These are phyloP conservation scores for Acaromyces ingoldii DNA, from an alignment of 1,284 basidiomycete genomes.

Conservation along the genomic window DNA sequence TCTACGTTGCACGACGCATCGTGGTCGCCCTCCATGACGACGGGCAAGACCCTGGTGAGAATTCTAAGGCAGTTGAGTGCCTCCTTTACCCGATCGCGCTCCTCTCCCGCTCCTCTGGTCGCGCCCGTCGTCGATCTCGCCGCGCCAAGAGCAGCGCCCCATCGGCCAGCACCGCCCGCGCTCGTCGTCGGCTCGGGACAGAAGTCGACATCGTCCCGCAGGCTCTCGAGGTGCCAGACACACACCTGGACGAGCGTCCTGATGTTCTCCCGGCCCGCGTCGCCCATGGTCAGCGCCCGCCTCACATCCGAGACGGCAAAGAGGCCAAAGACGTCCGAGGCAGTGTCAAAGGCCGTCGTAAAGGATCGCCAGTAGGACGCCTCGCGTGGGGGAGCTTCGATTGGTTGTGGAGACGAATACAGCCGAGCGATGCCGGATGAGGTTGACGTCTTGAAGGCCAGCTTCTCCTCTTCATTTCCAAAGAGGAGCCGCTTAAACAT, in stretches of 20 bases:
- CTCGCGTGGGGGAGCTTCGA: constrained; percentile 36
- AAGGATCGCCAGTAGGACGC: constrained; percentile 36
- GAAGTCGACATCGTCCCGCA: constrained; percentile 36
- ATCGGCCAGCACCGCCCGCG: background rate
- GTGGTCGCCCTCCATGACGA: constrained; percentile 22
- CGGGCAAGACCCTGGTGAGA: constrained; percentile 38
- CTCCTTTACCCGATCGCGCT: constrained; percentile 33
- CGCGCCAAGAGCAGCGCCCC: constrained; percentile 6
- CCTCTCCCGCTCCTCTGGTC: constrained; percentile 13
- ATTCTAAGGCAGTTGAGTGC: constrained; percentile 44
- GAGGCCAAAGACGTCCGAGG: constrained; percentile 32
- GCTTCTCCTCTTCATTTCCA: constrained; percentile 6
- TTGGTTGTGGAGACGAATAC: constrained; percentile 33
- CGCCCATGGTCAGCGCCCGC: constrained; percentile 21
- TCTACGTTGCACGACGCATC: background rate
- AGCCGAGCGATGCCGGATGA: constrained; percentile 33
- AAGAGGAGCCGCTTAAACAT: constrained; percentile 9
- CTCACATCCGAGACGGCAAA: constrained; percentile 35
- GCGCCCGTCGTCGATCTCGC: constrained; percentile 10
- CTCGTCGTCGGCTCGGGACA: constrained; percentile 1
- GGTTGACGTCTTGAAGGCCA: constrained; percentile 9
- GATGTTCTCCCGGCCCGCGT: constrained; percentile 46
- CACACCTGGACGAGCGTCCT: constrained; percentile 40
- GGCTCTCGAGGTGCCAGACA: constrained; percentile 40
- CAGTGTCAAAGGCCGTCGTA: constrained; percentile 26